These are phyloP conservation scores for Marvania coccoides DNA, from an alignment of 139 green algal genomes.

Conservation along the genomic window DNA sequence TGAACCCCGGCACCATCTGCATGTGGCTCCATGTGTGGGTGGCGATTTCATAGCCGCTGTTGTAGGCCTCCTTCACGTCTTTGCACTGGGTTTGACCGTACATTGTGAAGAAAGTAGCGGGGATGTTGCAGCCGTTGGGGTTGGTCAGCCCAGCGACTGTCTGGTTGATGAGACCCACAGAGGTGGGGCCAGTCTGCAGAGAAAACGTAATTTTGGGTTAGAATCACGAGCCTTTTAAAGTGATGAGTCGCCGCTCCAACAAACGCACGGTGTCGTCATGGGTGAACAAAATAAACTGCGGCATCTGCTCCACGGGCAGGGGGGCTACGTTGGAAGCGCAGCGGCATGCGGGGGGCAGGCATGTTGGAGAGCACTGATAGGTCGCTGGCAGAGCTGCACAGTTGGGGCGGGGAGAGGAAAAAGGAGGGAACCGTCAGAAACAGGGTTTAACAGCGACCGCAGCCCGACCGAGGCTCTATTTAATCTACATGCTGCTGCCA, in stretches of 20 bases:
- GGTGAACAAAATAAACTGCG: conserved; percentile 8
- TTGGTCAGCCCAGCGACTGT: background rate
- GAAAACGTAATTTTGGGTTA: no score
- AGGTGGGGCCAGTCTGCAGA: background rate
- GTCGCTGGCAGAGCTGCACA: conserved; percentile 1
- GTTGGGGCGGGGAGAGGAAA: background rate
- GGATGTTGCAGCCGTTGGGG: conserved; percentile 2
- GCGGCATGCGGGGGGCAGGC: background rate
- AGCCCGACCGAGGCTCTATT: no score
- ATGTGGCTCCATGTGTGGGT: conserved; percentile 2
- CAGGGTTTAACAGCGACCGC: no score
- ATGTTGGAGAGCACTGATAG: background rate
- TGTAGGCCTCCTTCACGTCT: background rate
- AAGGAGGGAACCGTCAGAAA: background rate
- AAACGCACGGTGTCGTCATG: conserved; percentile 8
- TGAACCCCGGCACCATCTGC: background rate
- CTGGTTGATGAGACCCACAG: conserved; percentile 4
- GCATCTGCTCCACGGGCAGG: conserved; percentile 3
- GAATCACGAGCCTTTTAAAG: no score
- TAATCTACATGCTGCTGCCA: no score
- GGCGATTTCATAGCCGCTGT: conserved; percentile 11
- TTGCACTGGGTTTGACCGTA: background rate
- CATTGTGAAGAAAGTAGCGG: conserved; percentile 10
- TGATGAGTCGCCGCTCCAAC: no score
- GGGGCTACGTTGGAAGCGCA: background rate